A percentile compares a stretch with the other conserved stretches of the same genome.
Conservation (phyloP, 2,329 filamentous ascomycete genomes). For the Ascochyta lentis region DNA sequence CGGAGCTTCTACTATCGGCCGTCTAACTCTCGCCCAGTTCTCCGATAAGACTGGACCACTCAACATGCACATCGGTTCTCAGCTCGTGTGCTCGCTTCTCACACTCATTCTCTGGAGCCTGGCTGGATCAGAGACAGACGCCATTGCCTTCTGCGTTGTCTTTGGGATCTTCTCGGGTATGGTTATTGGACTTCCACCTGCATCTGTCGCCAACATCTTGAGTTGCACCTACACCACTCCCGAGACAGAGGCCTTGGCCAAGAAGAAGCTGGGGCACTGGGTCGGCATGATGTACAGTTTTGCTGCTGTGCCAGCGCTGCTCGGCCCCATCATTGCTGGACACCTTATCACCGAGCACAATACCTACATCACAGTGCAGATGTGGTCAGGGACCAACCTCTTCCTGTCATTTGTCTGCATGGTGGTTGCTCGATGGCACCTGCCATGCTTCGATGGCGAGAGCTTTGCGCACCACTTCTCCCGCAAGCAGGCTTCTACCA, state of each 20-base stretch:
- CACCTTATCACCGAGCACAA: constrained; percentile 52
- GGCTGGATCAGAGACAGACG: constrained; percentile 45
- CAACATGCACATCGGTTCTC: constrained; percentile 54
- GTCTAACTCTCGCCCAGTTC: constrained; percentile 54
- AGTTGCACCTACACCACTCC: constrained; percentile 40
- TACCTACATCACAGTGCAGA: constrained; percentile 55
- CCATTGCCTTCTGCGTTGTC: constrained; percentile 57
- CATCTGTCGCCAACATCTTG: constrained; percentile 57
- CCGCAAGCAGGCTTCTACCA: constrained; percentile 7
- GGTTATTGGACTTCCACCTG: constrained; percentile 59
- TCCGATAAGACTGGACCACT: constrained; percentile 55
- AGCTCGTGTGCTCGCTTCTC: constrained; percentile 52
- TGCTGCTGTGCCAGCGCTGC: constrained; percentile 54
- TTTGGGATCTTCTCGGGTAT: constrained; percentile 58
- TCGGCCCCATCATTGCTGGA: constrained; percentile 57
- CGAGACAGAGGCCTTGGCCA: constrained; percentile 35
- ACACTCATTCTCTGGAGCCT: constrained; percentile 54
- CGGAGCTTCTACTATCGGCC: constrained; percentile 55
- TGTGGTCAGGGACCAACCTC: constrained; percentile 55
- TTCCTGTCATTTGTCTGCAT: constrained; percentile 53
- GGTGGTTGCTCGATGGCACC: constrained; percentile 40
- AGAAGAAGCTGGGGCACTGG: constrained; percentile 58
- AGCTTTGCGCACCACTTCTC: constrained; percentile 19
- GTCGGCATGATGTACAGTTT: constrained; percentile 61
- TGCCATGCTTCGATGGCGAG: constrained; percentile 40